phyloP scores from a whole-genome alignment of 2,329 filamentous ascomycete species.

The Hypoxylon sp. region DNA sequence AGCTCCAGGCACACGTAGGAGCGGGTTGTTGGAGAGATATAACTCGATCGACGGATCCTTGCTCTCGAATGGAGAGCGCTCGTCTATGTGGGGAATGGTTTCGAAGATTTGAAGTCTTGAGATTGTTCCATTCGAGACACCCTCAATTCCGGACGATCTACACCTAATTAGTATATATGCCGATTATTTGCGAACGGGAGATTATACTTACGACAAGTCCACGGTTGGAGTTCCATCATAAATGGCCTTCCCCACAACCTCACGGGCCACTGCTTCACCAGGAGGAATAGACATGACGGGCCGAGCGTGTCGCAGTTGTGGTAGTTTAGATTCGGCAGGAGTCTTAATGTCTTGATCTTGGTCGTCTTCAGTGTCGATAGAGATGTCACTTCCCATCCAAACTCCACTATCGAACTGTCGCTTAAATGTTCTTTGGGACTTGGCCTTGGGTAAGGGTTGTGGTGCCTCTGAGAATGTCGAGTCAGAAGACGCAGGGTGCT shows the following conservation, averaged over 20 bases:
- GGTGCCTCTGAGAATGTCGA: constrained; percentile 54
- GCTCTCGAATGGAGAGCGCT: constrained; percentile 67
- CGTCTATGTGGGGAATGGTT: constrained; percentile 61
- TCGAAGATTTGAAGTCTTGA: constrained; percentile 63
- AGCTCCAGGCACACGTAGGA: constrained; percentile 64
- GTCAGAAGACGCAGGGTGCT: constrained; percentile 62
- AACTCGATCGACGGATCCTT: constrained; percentile 68
- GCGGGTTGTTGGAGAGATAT: constrained; percentile 67
- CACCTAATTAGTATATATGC: constrained; percentile 4
- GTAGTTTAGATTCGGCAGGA: constrained; percentile 49
- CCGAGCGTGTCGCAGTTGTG: constrained; percentile 48
- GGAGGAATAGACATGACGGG: constrained; percentile 45
- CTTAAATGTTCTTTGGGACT: constrained; percentile 63
- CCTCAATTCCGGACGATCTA: constrained; percentile 58
- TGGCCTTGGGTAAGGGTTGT: constrained; percentile 51
- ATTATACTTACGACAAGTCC: constrained; percentile 67
- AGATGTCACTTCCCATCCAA: constrained; percentile 70
- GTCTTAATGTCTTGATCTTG: constrained; percentile 49
- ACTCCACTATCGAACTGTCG: constrained; percentile 74
- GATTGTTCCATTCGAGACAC: constrained; percentile 65
- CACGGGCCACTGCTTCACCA: constrained; percentile 56
- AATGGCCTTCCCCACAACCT: constrained; percentile 60
- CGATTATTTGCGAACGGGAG: neutral
- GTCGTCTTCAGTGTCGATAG: constrained; percentile 56
- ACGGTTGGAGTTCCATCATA: constrained; percentile 67